phyloP scores from a whole-genome alignment of 306 rosid species.

The Vigna trinervia region DNA sequence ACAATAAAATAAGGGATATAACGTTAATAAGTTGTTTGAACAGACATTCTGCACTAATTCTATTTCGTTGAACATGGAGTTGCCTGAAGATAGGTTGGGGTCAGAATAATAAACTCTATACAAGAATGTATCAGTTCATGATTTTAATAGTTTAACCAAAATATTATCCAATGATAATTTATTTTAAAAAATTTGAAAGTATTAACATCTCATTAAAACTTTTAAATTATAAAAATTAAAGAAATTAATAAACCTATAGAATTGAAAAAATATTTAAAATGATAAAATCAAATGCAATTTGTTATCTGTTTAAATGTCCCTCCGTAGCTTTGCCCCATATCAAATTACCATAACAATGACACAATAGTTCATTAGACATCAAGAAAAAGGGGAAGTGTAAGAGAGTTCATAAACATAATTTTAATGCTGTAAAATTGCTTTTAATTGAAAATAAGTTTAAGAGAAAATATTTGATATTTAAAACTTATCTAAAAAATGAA shows the following conservation, averaged over 20 bases:
- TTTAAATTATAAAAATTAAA: background rate
- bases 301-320: background rate
- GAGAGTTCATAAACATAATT: background rate
- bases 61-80: too few relatives aligned
- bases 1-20: too few relatives aligned
- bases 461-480: background rate
- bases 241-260: background rate
- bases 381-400: background rate
- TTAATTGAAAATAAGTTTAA: background rate
- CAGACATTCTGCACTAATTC: too few relatives aligned
- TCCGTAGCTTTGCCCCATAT: background rate
- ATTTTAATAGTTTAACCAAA: background rate
- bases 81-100: too few relatives aligned
- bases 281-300: background rate
- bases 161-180: background rate
- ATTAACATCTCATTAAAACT: background rate
- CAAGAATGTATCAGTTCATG: background rate
- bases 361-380: background rate
- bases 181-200: background rate
- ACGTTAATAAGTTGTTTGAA: too few relatives aligned
- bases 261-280: background rate
- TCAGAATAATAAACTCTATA: too few relatives aligned
- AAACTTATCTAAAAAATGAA: background rate
- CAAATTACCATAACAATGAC: background rate
- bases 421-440: background rate